A percentile compares a stretch with the other conserved stretches of the same genome.
Conservation (phyloP, 257 asterid genomes). For the Salvia rosmarinus region DNA sequence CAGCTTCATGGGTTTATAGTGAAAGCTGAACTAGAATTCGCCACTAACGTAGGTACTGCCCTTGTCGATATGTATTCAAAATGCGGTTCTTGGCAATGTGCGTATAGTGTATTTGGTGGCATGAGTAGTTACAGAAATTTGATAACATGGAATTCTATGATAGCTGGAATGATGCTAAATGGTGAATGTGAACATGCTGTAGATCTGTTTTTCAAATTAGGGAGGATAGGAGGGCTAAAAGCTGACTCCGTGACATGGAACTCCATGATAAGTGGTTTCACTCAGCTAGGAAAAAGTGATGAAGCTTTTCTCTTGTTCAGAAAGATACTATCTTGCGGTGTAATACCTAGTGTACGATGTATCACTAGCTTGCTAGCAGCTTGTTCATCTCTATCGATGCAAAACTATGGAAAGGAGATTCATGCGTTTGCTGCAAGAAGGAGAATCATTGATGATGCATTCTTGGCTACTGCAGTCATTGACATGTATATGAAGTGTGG, state of each 20-base stretch:
- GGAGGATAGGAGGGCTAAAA: conserved; percentile 47
- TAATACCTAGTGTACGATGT: conserved; percentile 52
- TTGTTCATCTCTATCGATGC: conserved; percentile 58
- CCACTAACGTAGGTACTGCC: conserved; percentile 64
- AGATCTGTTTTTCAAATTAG: conserved; percentile 56
- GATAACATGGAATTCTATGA: conserved; percentile 86
- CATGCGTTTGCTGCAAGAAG: conserved; percentile 67
- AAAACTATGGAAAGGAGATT: conserved; percentile 58
- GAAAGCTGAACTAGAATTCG: conserved; percentile 46
- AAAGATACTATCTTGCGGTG: conserved; percentile 57
- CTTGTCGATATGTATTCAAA: conserved; percentile 87
- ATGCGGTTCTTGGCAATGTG: conserved; percentile 70
- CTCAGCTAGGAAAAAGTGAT: conserved; percentile 51
- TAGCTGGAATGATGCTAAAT: conserved; percentile 77
- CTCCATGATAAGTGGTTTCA: conserved; percentile 79
- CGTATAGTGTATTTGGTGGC: conserved; percentile 58
- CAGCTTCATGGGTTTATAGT: conserved; percentile 67
- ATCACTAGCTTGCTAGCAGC: conserved; percentile 69
- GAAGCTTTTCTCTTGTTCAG: conserved; percentile 71
- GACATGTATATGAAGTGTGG: conserved; percentile 96
- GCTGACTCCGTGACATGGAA: conserved; percentile 86
- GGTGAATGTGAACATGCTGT: conserved; percentile 56
- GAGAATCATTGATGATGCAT: conserved; percentile 44
- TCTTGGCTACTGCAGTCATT: conserved; percentile 68
- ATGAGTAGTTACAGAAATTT: conserved; percentile 56